A percentile compares a stretch with the other conserved stretches of the same genome.
Conservation (phyloP, 768 basidiomycete species). For the Leccinum incarnatum region DNA sequence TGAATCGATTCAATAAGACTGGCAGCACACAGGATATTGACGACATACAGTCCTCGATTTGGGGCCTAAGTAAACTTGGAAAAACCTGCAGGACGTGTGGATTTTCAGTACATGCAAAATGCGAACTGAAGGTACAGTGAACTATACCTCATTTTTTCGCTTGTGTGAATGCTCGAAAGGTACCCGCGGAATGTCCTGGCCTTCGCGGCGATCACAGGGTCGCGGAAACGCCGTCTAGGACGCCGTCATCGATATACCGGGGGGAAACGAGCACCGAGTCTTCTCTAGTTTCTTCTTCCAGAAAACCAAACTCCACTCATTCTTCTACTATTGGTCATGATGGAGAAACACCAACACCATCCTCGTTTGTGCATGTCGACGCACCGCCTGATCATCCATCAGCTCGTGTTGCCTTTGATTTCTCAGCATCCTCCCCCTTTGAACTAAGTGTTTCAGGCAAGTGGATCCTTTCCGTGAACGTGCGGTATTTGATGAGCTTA, state of each 20-base stretch:
- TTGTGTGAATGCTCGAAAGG: constrained; percentile 37
- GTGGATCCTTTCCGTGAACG: constrained; percentile 17
- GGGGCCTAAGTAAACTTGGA: constrained; percentile 85
- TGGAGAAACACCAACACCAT: constrained; percentile 43
- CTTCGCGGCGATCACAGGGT: constrained; percentile 26
- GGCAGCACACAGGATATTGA: constrained; percentile 3
- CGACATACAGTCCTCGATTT: constrained; percentile 64
- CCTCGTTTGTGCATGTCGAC: constrained; percentile 51
- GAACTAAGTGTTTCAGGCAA: constrained; percentile 68
- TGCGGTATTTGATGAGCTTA: constrained; percentile 7
- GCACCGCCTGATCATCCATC: constrained; percentile 40
- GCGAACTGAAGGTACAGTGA: constrained; percentile 71
- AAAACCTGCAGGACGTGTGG: constrained; percentile 80
- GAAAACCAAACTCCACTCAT: constrained; percentile 2
- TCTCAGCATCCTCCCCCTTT: constrained; percentile 69
- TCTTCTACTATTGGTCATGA: constrained; percentile 9
- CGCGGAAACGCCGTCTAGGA: constrained; percentile 29
- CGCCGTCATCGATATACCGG: constrained; percentile 34
- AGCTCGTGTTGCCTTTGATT: constrained; percentile 73
- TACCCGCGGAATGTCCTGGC: constrained; percentile 66
- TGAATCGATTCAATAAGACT: constrained; percentile 9
- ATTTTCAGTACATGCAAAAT: constrained; percentile 78
- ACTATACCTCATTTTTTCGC: constrained; percentile 4
- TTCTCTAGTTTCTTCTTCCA: constrained; percentile 5
- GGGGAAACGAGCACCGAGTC: constrained; percentile 27